These are phyloP conservation scores for Aureobasidium mangrovei DNA, from an alignment of 2,329 filamentous ascomycete genomes.

Conservation along the genomic window DNA sequence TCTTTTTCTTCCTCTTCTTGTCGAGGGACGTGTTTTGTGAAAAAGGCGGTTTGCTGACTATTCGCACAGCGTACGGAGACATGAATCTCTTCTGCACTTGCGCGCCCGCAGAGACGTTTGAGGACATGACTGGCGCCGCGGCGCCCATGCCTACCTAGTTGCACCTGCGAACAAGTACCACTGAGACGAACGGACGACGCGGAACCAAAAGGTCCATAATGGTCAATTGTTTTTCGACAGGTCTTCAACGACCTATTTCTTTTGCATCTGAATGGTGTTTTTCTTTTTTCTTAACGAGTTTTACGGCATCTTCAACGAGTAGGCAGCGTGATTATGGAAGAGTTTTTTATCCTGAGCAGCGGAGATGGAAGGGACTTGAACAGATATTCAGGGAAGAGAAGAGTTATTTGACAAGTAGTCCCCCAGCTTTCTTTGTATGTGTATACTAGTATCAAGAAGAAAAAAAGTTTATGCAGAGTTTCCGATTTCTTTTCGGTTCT, in stretches of 20 bases:
- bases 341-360: too few species aligned
- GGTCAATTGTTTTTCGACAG: background rate
- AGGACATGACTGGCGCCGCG: conserved; percentile 27
- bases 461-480: too few species aligned
- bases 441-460: too few species aligned
- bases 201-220: background rate
- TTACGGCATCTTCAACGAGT: conserved; percentile 12
- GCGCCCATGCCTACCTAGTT: conserved; percentile 19
- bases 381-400: too few species aligned
- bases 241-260: conserved; percentile 11
- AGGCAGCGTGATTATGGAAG: background rate
- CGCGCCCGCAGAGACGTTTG: conserved; percentile 62
- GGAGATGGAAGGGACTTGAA: too few species aligned
- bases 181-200: too few species aligned
- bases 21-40: background rate
- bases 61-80: conserved; percentile 66
- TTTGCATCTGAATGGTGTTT: conserved; percentile 4
- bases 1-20: background rate
- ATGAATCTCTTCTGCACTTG: conserved; percentile 93
- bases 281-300: background rate
- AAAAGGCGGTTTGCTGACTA: conserved; percentile 19
- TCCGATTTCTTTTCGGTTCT: too few species aligned
- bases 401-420: too few species aligned
- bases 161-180: background rate
- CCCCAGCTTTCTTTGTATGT: too few species aligned